These are phyloP conservation scores for Camellia granthamiana DNA, from an alignment of 148 eudicot genomes.

Conservation along the genomic window DNA sequence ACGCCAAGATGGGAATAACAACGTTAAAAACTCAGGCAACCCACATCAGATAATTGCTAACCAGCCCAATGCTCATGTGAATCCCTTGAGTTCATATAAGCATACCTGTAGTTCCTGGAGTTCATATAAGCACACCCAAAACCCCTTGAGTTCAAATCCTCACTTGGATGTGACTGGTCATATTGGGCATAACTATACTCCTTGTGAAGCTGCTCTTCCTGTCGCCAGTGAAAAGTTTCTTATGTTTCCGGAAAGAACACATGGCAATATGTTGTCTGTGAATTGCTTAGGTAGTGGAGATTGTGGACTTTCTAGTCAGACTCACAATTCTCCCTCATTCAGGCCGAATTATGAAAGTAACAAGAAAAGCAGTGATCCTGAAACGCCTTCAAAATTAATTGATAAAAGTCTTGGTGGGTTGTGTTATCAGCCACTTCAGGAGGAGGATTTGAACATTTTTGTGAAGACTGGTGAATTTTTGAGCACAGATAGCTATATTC, in stretches of 20 bases:
- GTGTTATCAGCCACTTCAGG: constrained; percentile 21
- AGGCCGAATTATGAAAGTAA: not conserved
- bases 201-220: too few species aligned
- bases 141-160: not conserved
- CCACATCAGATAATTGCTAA: not conserved
- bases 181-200: not conserved
- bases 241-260: not conserved
- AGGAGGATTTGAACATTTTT: constrained; percentile 8
- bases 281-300: not conserved
- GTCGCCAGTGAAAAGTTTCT: too few species aligned
- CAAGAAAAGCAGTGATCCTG: not conserved
- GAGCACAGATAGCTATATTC: constrained; percentile 12
- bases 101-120: not conserved
- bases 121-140: not conserved
- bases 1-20: too few species aligned
- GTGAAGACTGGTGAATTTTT: constrained; percentile 18
- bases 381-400: not conserved
- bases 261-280: not conserved
- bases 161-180: not conserved
- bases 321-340: not conserved
- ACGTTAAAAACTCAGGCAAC: not conserved
- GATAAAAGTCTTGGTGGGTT: constrained; percentile 6
- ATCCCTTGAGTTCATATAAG: not conserved
- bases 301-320: not conserved
- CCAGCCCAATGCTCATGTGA: not conserved